Percentiles rank a stretch among this genome's conserved stretches.
These are phyloP conservation scores for Pseudonectria buxi DNA, from an alignment of 2,329 filamentous ascomycete genomes.

Conservation along the genomic window DNA sequence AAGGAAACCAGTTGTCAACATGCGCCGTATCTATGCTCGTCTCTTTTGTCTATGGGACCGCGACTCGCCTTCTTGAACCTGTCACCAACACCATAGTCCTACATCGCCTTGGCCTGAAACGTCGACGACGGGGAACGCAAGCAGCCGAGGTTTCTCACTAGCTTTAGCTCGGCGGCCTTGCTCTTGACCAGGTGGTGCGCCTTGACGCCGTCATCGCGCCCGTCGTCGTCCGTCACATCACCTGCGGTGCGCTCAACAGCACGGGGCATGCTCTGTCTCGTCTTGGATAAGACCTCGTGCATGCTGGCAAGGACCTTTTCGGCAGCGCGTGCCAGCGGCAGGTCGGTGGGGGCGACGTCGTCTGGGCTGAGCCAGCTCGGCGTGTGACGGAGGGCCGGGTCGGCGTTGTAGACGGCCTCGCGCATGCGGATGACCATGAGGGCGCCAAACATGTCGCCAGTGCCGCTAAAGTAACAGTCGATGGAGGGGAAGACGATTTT, in stretches of 20 bases:
- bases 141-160: slow-evolving; percentile 68
- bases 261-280: slow-evolving; percentile 55
- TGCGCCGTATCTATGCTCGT: slow-evolving; percentile 2
- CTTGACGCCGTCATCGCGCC: slow-evolving; percentile 45
- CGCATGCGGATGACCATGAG: slow-evolving; percentile 81
- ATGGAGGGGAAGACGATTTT: slow-evolving; percentile 79
- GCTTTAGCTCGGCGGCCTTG: slow-evolving; percentile 80
- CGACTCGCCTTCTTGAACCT: slow-evolving; percentile 1
- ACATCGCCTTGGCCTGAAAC: slow-evolving; percentile 53
- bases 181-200: slow-evolving; percentile 63
- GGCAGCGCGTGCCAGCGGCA: slow-evolving; percentile 76
- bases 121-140: slow-evolving; percentile 59
- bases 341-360: slow-evolving; percentile 56
- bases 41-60: slow-evolving; percentile 5
- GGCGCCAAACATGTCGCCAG: slow-evolving; percentile 97
- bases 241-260: slow-evolving; percentile 39
- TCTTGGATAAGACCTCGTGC: slow-evolving; percentile 72
- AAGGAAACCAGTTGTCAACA: too few species aligned
- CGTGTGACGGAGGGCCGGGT: slow-evolving; percentile 40
- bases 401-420: slow-evolving; percentile 57
- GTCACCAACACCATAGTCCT: slow-evolving; percentile 6
- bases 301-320: slow-evolving; percentile 89
- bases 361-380: slow-evolving; percentile 74
- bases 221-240: slow-evolving; percentile 34
- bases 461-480: slow-evolving; percentile 92